Base-by-base conservation (phyloP, 208 protist genomes). In the Zelonia costaricensis region DNA sequence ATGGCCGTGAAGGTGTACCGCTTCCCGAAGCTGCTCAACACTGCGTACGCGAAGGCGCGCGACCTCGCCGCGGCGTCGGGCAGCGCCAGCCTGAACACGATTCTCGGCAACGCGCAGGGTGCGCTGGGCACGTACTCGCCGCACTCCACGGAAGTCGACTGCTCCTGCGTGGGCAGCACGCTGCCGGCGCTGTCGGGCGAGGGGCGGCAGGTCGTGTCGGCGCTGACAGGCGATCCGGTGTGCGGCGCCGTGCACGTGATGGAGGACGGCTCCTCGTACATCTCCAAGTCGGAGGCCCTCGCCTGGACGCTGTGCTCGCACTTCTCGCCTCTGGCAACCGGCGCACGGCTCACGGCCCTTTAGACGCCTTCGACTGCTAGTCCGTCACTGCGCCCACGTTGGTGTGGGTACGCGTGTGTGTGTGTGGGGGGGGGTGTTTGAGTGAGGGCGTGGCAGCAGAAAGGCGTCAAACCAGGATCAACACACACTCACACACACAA, bases 1-100 rank as follows among this genome's bases (percentile, higher is more conserved):
- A 90, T 90, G 76, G 77, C 76, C n/a, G 89, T 95, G 39, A 95
- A 95, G 72, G 82, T 95, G 44, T 95, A 93, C 60, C 86, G 84
- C 36, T 85, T 95, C 40, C 89, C 89, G 25, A 84, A 74, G 49
- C 61, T 92, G 38, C 70, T 95, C 5, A 93, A 90, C 62, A 39
- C 44, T 43, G 78, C 74, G 33, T 93, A 93, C 62, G 42, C 71
- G 27, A 86, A 88, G 45, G 86, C 86, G n/a, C 74, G 84, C 18
- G 89, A 92, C 51, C 59, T 87, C 3, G 76, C 73, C 0, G 36
- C 48, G 43, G 66, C 64, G 16, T 73, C 82, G 18, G 75, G 78
- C 45, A 75, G 70, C 49, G 47, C 39, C 39, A 58, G 49, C 28
- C 25, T 83, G n/a, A 82, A 84, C 65, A 52, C 70, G 45, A 52